These are phyloP conservation scores for Grosmannia huntii DNA, from an alignment of 2,329 filamentous ascomycete genomes.

Conservation along the genomic window DNA sequence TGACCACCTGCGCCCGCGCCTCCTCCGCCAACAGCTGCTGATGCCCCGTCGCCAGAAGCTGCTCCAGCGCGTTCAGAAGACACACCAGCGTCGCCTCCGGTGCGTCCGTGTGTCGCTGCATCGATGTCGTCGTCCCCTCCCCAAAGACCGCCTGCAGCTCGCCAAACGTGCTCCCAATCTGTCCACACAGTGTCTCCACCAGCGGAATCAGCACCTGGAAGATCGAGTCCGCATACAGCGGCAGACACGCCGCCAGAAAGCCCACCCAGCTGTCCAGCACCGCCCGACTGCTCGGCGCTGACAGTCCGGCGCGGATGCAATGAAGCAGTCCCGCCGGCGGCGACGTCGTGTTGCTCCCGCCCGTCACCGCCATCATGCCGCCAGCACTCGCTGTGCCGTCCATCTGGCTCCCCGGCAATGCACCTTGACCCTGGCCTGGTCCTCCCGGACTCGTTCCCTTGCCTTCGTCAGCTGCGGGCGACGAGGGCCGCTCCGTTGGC, in stretches of 20 bases:
- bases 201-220: slow-evolving; percentile 86
- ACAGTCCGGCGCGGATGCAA: slow-evolving; percentile 71
- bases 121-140: slow-evolving; percentile 8
- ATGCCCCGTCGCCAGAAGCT: slow-evolving; percentile 77
- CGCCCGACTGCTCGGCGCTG: slow-evolving; percentile 57
- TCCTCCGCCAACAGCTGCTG: slow-evolving; percentile 70
- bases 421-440: no score
- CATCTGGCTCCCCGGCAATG: no score
- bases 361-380: slow-evolving; percentile 11
- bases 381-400: neutral
- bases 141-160: slow-evolving; percentile 54
- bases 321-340: slow-evolving; percentile 65
- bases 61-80: slow-evolving; percentile 87
- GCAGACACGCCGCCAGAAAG: slow-evolving; percentile 72
- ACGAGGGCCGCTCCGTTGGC: slow-evolving; percentile 26
- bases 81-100: slow-evolving; percentile 67
- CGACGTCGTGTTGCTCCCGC: slow-evolving; percentile 15
- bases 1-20: slow-evolving; percentile 51
- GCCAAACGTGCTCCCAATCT: slow-evolving; percentile 62
- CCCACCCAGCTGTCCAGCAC: slow-evolving; percentile 86
- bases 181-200: slow-evolving; percentile 75
- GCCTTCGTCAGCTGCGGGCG: slow-evolving; percentile 17
- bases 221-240: slow-evolving; percentile 70
- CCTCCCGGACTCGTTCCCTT: no score
- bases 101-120: slow-evolving; percentile 20